Conservation (phyloP, 805 yeast species). For the Candida odintsovae region DNA sequence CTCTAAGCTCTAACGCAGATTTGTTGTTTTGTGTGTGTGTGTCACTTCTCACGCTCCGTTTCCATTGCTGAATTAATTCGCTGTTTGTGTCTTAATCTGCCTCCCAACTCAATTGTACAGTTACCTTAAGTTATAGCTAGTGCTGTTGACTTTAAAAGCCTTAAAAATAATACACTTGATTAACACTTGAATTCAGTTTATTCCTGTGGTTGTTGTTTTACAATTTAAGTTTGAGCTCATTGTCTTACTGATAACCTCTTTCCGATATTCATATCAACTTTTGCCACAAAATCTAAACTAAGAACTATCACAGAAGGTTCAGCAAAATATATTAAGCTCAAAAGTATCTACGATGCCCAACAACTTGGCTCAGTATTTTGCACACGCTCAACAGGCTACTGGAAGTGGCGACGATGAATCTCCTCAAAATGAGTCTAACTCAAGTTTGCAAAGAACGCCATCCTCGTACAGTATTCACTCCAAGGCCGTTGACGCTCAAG, state of each 20-base stretch:
- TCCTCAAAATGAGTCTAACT: background rate
- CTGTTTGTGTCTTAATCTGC: background rate
- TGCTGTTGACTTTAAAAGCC: background rate
- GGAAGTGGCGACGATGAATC: constrained; percentile 3
- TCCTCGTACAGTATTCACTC: constrained; percentile 16
- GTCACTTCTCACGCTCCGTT: background rate
- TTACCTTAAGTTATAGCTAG: background rate
- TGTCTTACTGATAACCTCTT: no score
- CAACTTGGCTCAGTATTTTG: constrained; percentile 19
- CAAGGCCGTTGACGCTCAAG: constrained; percentile 57
- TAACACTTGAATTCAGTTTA: background rate
- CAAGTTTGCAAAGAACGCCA: background rate
- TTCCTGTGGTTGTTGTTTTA: background rate
- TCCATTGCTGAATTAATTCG: background rate
- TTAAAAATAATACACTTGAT: no score
- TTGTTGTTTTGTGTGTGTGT: background rate
- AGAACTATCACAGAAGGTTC: background rate
- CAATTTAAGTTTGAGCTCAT: background rate
- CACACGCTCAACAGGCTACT: constrained; percentile 7
- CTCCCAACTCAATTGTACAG: background rate
- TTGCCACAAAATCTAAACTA: background rate
- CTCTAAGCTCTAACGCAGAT: background rate
- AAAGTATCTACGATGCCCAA: constrained; percentile 1
- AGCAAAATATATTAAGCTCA: background rate
- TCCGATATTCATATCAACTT: background rate